A percentile compares a stretch with the other conserved stretches of the same genome.
phyloP scores from a whole-genome alignment of 1,284 basidiomycete species.

The Apiotrichum siamense region DNA sequence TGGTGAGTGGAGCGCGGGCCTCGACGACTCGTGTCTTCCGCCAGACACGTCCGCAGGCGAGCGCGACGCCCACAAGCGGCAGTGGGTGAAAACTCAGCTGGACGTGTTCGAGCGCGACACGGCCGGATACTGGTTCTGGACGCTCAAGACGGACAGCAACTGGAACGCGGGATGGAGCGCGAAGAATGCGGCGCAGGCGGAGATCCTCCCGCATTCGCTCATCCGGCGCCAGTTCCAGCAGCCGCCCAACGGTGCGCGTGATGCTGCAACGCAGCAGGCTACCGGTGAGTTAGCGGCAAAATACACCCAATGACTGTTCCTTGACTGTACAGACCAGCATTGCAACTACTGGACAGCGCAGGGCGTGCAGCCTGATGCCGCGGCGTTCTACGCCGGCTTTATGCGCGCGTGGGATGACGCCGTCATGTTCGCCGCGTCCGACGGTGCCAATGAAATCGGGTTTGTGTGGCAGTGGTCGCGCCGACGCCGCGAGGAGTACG shows the following conservation, averaged over 20 bases:
- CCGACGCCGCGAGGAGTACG: constrained; percentile 52
- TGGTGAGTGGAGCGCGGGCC: constrained; percentile 77
- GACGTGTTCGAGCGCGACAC: constrained; percentile 61
- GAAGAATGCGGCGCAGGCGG: constrained; percentile 60
- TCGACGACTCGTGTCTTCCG: constrained; percentile 61
- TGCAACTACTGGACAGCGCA: constrained; percentile 56
- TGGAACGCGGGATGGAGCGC: constrained; percentile 75
- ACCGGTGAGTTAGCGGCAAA: constrained; percentile 51
- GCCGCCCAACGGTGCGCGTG: constrained; percentile 42
- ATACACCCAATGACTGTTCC: too few relatives aligned
- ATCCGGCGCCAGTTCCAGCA: constrained; percentile 33
- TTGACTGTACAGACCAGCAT: constrained; percentile 51
- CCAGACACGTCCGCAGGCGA: constrained; percentile 50
- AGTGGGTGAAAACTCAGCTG: constrained; percentile 63
- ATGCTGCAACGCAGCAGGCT: constrained; percentile 46
- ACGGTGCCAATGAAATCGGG: constrained; percentile 54
- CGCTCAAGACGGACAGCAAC: constrained; percentile 65
- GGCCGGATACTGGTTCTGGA: constrained; percentile 84
- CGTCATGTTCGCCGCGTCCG: constrained; percentile 51
- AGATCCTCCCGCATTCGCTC: constrained; percentile 57
- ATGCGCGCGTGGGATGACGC: constrained; percentile 65
- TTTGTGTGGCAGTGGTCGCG: constrained; percentile 59
- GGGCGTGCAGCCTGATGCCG: constrained; percentile 56
- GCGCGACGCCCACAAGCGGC: constrained; percentile 51
- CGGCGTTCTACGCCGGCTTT: constrained; percentile 63